These are phyloP conservation scores for Gastrodia elata DNA, from an alignment of 106 monocot species.

Conservation along the genomic window DNA sequence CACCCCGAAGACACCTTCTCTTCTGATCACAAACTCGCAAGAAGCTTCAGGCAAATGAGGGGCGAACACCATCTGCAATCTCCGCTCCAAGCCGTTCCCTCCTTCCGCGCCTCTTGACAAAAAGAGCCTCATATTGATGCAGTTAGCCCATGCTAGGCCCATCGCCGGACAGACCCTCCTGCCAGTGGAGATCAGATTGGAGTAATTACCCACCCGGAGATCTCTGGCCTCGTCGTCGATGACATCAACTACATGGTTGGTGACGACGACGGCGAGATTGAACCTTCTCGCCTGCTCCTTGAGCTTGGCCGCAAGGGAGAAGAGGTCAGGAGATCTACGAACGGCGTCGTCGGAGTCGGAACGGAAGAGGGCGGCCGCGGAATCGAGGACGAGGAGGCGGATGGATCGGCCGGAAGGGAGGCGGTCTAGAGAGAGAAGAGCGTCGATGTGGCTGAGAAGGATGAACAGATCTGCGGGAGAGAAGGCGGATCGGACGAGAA, in stretches of 20 bases:
- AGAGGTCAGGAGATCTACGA: slow-evolving; percentile 47
- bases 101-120: slow-evolving; percentile 35
- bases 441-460: slow-evolving; percentile 40
- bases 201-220: slow-evolving; percentile 23
- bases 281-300: slow-evolving; percentile 45
- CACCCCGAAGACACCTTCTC: slow-evolving; percentile 42
- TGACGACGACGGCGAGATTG: slow-evolving; percentile 55
- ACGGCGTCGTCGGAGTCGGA: slow-evolving; percentile 66
- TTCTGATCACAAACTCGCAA: slow-evolving; percentile 59
- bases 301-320: slow-evolving; percentile 46
- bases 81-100: slow-evolving; percentile 27
- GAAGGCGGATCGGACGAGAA: slow-evolving; percentile 59
- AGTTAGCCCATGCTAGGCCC: slow-evolving; percentile 82
- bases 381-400: slow-evolving; percentile 71
- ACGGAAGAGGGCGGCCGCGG: slow-evolving; percentile 72
- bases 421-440: slow-evolving; percentile 22
- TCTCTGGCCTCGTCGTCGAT: slow-evolving; percentile 13
- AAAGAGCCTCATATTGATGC: slow-evolving; percentile 78
- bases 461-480: slow-evolving; percentile 52
- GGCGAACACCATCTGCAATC: slow-evolving; percentile 73
- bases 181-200: slow-evolving; percentile 40
- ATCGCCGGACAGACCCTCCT: slow-evolving; percentile 61
- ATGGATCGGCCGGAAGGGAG: slow-evolving; percentile 31
- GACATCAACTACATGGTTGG: slow-evolving; percentile 86
- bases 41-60: slow-evolving; percentile 59